Evolutionary conservation across 2,329 filamentous ascomycete species (phyloP).

Genomic region (Fusarium annulatum): DNA sequence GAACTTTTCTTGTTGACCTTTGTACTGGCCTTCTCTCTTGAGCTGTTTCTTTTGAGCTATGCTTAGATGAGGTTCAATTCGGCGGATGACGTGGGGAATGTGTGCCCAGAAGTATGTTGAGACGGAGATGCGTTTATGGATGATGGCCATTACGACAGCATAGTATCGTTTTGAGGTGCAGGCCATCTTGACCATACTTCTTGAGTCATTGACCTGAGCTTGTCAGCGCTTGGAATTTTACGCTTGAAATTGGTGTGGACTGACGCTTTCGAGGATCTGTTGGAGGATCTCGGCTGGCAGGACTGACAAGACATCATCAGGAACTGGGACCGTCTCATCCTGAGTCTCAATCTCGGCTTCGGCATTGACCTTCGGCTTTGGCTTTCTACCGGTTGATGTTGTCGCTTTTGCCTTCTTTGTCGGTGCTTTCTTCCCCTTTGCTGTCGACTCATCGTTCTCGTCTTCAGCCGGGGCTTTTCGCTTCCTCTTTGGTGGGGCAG

Average conservation of each 20-base stretch:
- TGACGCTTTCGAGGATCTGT: neutral
- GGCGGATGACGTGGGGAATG: neutral
- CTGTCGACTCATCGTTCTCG: neutral
- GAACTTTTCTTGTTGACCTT: neutral
- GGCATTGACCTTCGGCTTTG: accelerated
- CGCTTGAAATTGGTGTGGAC: accelerated
- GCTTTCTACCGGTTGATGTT: accelerated
- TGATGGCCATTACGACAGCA: neutral
- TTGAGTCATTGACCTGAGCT: neutral
- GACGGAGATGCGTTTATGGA: conserved; percentile 3
- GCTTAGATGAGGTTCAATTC: neutral
- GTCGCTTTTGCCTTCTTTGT: neutral
- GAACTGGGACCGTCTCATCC: accelerated
- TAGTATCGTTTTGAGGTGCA: conserved; percentile 11
- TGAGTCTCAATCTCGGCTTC: accelerated
- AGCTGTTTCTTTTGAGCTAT: conserved; percentile 16
- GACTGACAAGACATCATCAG: neutral
- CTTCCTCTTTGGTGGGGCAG: neutral
- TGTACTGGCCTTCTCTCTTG: neutral
- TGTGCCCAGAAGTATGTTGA: neutral
- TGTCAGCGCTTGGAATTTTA: accelerated
- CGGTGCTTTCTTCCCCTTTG: neutral
- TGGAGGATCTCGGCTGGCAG: conserved; percentile 3
- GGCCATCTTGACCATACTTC: conserved; percentile 1
- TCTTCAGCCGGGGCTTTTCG: neutral